A percentile compares a stretch with the other conserved stretches of the same genome.
Conservation (phyloP, 345 rosid species). For the Citrus hindsii region DNA sequence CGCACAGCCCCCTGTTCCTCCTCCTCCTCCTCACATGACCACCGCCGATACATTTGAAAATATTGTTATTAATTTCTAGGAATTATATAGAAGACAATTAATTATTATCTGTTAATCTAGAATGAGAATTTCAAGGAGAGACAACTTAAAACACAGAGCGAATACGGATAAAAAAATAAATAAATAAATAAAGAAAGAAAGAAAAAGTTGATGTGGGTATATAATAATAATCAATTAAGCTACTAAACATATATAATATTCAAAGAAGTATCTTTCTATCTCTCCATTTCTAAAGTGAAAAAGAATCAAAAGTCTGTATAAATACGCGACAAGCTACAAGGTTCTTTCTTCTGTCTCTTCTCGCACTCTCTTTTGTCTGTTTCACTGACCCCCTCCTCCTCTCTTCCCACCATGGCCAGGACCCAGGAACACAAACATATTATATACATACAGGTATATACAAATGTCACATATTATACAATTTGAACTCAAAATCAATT, state of each 20-base stretch:
- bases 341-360: conserved; percentile 55
- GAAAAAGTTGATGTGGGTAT: neutral
- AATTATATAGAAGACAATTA: conserved; percentile 6
- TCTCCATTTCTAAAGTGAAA: conserved; percentile 9
- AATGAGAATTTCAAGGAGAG: conserved; percentile 45
- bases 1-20: conserved; percentile 6
- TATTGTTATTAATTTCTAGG: neutral
- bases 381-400: conserved; percentile 18
- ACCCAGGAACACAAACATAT: neutral
- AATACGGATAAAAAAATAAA: conserved; percentile 25
- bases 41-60: conserved; percentile 35
- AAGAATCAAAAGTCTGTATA: conserved; percentile 39
- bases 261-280: neutral
- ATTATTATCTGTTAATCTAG: conserved; percentile 12
- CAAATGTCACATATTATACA: neutral
- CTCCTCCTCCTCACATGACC: conserved; percentile 45
- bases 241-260: neutral
- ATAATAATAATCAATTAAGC: neutral
- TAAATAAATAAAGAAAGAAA: neutral
- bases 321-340: conserved; percentile 42
- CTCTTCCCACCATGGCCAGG: conserved; percentile 1
- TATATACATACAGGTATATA: neutral
- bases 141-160: conserved; percentile 54
- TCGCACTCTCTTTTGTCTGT: conserved; percentile 48
- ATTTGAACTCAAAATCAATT: neutral